Conservation (phyloP, 495 filamentous ascomycete species). For the Bacidia gigantensis region DNA sequence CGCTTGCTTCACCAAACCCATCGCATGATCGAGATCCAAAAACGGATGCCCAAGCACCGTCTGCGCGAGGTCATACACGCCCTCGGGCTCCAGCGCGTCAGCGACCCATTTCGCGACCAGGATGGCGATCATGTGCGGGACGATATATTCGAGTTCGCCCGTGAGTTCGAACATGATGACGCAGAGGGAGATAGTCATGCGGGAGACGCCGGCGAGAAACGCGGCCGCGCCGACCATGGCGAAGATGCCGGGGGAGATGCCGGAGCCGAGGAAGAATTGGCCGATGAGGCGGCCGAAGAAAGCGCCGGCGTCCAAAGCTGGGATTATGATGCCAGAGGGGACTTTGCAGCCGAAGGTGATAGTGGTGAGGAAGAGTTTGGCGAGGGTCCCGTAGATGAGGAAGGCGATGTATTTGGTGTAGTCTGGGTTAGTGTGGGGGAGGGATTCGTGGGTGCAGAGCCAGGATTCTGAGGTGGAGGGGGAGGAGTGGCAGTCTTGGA, state of each 20-base stretch:
- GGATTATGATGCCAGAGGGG: constrained; percentile 45
- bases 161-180: constrained; percentile 47
- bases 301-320: constrained; percentile 41
- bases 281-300: constrained; percentile 43
- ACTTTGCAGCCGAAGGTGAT: constrained; percentile 46
- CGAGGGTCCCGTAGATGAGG: constrained; percentile 37
- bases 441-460: constrained; percentile 36
- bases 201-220: constrained; percentile 43
- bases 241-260: constrained; percentile 42
- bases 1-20: constrained; percentile 26
- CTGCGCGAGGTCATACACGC: constrained; percentile 44
- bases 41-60: constrained; percentile 43
- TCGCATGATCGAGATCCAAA: constrained; percentile 36
- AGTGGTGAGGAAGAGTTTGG: constrained; percentile 40
- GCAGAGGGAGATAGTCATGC: constrained; percentile 44
- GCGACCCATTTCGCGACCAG: constrained; percentile 45
- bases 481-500: constrained; percentile 35
- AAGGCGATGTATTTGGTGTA: constrained; percentile 30
- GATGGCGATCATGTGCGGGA: constrained; percentile 46
- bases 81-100: constrained; percentile 36
- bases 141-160: constrained; percentile 34
- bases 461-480: constrained; percentile 21
- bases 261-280: constrained; percentile 25
- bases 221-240: constrained; percentile 48
- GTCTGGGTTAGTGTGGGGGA: constrained; percentile 9